Evolutionary conservation across 2,329 filamentous ascomycete species (phyloP).

Genomic region (Ceratocystis papillata): DNA sequence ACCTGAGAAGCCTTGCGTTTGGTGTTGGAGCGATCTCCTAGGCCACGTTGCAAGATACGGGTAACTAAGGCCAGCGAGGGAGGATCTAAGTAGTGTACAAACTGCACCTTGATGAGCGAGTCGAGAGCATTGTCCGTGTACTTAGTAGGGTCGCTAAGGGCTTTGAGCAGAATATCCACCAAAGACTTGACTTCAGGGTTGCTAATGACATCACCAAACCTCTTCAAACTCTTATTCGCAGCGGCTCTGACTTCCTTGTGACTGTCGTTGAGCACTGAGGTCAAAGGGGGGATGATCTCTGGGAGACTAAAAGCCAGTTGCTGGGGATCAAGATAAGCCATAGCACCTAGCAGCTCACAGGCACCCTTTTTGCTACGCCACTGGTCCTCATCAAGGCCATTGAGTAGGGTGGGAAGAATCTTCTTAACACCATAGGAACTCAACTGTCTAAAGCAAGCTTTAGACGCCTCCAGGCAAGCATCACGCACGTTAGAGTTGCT

Average conservation of each 20-base stretch:
- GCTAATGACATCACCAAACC: slow-evolving; percentile 95
- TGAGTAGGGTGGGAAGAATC: slow-evolving; percentile 79
- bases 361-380: slow-evolving; percentile 99
- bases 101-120: slow-evolving; percentile 92
- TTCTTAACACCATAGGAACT: slow-evolving; percentile 95
- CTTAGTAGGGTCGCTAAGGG: slow-evolving; percentile 91
- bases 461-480: slow-evolving; percentile 82
- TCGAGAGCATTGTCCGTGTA: slow-evolving; percentile 93
- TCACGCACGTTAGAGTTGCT: slow-evolving; percentile 80
- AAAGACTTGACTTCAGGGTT: slow-evolving; percentile 95
- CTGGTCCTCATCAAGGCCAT: slow-evolving; percentile 86
- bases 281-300: slow-evolving; percentile 92
- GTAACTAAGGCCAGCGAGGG: slow-evolving; percentile 91
- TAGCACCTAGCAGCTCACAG: slow-evolving; percentile 89
- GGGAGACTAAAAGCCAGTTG: slow-evolving; percentile 86
- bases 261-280: slow-evolving; percentile 87
- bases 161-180: slow-evolving; percentile 85
- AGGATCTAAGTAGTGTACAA: slow-evolving; percentile 95
- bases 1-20: slow-evolving; percentile 96
- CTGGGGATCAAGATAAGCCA: slow-evolving; percentile 95
- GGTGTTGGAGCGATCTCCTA: slow-evolving; percentile 82
- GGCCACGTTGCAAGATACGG: slow-evolving; percentile 84
- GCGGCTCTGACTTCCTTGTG: slow-evolving; percentile 92
- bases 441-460: slow-evolving; percentile 83
- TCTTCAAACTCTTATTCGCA: slow-evolving; percentile 90